Base-by-base conservation (phyloP, 148 eudicot genomes). In the Persicaria tinctoria region DNA sequence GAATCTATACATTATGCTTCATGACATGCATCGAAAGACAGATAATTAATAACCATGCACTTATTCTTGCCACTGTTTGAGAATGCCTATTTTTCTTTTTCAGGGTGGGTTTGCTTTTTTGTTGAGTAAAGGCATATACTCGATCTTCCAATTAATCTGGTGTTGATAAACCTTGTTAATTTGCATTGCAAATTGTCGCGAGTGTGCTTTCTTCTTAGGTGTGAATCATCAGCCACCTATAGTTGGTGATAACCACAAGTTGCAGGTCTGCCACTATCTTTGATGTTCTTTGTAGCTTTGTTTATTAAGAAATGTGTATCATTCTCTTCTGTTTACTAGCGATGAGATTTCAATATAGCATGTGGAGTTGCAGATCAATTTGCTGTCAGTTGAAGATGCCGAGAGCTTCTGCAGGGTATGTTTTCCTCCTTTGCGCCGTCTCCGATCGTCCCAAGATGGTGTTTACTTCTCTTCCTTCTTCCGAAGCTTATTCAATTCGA, bases 151-250 rank as follows among this genome's bases (percentile, higher is more conserved):
- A 12, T 66, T 66, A 38, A 1, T 14, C 76, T 41, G 47, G 20
- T 55, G 63, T 17, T 54, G 23, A 51, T 62, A 23, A 18, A 10
- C 5, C 63, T 53, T 73, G 12, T 48, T 17, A 8, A 71, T 73
- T 73, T 90, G 97, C 82, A 95, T 92, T 68, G 97, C 97, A 76
- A 95, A 92, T 85, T 95, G 99, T 83, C 97, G 99, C 8, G 97
- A 95, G 82, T 95, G 99, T 77, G 80, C 85, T 68, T 92, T 95
- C 83, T 95, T 83, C 80, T 85, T 95, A 80, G 99, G 99, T 74
- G 94, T 95, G 72, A 95, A 95, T 84, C 97, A 90, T 68, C 89
- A 85, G 53, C 97, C 99, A 77, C 23, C 93, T 95, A 20, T 20
- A 20, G 23, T 72, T 82, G 99, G 99, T 56, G 99, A 20, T 20